Evolutionary conservation across 2,329 filamentous ascomycete genomes (phyloP), one percentile per base, ranked within the genome.

Genomic region (Colletotrichum sp.): DNA sequence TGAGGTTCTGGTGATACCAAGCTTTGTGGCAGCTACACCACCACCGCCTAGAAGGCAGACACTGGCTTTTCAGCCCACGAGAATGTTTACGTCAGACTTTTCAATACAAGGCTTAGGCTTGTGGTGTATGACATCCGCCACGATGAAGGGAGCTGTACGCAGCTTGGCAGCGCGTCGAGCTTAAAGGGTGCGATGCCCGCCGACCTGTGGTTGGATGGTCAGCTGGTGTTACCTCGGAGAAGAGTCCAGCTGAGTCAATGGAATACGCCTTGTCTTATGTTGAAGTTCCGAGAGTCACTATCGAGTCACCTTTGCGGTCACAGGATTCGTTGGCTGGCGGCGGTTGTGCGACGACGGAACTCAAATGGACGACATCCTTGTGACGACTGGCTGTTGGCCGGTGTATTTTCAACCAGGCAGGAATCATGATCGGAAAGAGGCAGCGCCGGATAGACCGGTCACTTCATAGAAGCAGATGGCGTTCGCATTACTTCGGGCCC

Each of bases 1-100:
- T 9, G 44, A 24, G 26, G 8, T 28, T 55, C 13, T 59, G 34
- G 44, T 10, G n/a, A 59, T 75, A 77, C 75, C 71, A 77, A 77
- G 75, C 71, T 75, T 77, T 75, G 71, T 75, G 75, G 71, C 75
- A 71, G 52, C 30, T 28, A 28, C 44, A 52, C 44, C 44, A 52
- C 44, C 10, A 13, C n/a, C 44, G n/a, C n/a, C 44, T n/a, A 24
- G 44, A 13, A 24, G 10, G 44, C 10, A 24, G 44, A 52, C 44
- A 52, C 6, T 21, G 10, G 10, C 44, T 52, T 52, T 52, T 24
- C 44, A 52, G 44, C 6, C n/a, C 2, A 52, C 44, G 44, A 52
- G 44, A 52, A 52, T 13, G 8, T 52, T 52, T 21, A 52, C n/a
- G 44, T 24, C 44, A 13, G n/a, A 52, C 4, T 24, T 52, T 13